These are phyloP conservation scores for Aspergillus taichungensis DNA, from an alignment of 495 filamentous ascomycete genomes.

Conservation along the genomic window DNA sequence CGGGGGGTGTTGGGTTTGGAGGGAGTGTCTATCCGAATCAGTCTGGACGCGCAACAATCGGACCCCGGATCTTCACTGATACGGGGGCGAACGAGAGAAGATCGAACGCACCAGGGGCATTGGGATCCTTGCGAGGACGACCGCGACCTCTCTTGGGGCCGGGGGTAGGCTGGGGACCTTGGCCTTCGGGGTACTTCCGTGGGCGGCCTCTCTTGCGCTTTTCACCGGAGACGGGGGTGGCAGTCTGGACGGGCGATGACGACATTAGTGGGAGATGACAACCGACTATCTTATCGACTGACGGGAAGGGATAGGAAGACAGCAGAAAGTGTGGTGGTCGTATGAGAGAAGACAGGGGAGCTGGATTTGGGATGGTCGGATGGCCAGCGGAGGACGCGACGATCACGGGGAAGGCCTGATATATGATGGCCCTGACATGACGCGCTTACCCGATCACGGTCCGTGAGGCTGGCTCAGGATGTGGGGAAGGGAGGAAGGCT, in stretches of 20 bases:
- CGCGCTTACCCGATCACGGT: background rate
- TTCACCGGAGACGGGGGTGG: constrained; percentile 22
- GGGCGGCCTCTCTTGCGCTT: constrained; percentile 34
- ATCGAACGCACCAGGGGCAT: constrained; percentile 5
- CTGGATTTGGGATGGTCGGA: background rate
- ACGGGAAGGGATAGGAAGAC: background rate
- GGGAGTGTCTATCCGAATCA: constrained; percentile 7
- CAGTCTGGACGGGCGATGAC: constrained; percentile 2
- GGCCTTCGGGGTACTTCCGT: constrained; percentile 24
- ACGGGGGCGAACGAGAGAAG: background rate
- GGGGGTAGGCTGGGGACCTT: constrained; percentile 13
- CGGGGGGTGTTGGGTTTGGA: constrained; percentile 11
- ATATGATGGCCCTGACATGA: background rate
- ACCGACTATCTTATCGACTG: background rate
- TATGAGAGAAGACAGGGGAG: background rate
- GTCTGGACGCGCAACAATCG: background rate
- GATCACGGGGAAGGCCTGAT: background rate
- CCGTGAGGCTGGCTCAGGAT: too few species aligned
- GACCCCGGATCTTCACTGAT: background rate
- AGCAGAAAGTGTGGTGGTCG: background rate
- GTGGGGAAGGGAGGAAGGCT: too few species aligned
- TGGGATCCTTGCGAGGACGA: constrained; percentile 26
- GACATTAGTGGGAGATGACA: constrained; percentile 2
- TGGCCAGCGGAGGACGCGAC: constrained; percentile 1
- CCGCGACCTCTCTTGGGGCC: constrained; percentile 34